Evolutionary conservation across 305 asterid genomes (phyloP).

Genomic region (Plantago rigida): DNA sequence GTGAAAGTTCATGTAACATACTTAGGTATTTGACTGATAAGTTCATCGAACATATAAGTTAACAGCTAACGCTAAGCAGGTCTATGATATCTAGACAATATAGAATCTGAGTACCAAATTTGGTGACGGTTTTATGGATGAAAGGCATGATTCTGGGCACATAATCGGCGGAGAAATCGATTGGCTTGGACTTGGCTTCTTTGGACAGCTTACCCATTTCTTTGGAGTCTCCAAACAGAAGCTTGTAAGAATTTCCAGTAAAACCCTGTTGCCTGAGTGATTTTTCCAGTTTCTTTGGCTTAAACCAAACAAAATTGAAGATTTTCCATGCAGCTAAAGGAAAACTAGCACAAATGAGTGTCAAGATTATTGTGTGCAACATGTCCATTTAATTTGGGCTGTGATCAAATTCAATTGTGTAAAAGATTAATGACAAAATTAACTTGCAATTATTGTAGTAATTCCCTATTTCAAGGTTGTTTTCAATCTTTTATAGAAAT

Average conservation of each 20-base stretch:
- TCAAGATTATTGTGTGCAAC: no score
- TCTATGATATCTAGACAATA: neutral
- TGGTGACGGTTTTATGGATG: conserved; percentile 19
- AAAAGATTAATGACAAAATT: no score
- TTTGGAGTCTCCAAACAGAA: conserved; percentile 37
- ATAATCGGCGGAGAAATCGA: conserved; percentile 30
- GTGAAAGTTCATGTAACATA: no score
- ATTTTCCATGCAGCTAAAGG: conserved; percentile 22
- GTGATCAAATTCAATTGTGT: no score
- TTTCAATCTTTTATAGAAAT: no score
- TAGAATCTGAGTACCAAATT: conserved; percentile 27
- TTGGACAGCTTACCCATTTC: conserved; percentile 28
- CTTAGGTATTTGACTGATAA: no score
- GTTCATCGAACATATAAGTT: no score
- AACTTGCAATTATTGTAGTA: no score
- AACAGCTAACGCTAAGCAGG: neutral
- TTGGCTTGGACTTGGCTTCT: conserved; percentile 35
- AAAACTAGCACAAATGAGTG: no score
- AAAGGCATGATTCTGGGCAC: conserved; percentile 36
- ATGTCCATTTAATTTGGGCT: no score
- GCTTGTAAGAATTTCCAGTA: conserved; percentile 34
- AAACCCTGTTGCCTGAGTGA: conserved; percentile 40
- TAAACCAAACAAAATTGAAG: conserved; percentile 37
- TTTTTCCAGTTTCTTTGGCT: conserved; percentile 46
- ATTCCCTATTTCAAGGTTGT: no score